phyloP scores from a whole-genome alignment of 768 basidiomycete species.

The Gymnopilus dilepis region DNA sequence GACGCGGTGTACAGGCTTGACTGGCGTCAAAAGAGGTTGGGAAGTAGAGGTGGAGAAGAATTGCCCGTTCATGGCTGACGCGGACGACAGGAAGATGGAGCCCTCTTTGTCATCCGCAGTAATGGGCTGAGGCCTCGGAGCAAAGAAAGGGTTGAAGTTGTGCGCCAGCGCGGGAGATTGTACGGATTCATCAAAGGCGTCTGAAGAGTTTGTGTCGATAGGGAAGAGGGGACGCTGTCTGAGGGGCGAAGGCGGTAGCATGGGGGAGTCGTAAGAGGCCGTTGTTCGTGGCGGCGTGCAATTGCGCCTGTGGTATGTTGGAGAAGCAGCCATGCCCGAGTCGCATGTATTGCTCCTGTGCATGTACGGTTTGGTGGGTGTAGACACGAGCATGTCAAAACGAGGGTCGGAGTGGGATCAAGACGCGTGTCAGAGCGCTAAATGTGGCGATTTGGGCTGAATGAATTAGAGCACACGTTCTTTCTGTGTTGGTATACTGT shows the following conservation, averaged over 20 bases:
- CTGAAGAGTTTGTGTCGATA: conserved; percentile 16
- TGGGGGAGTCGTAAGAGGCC: conserved; percentile 56
- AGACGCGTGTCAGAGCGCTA: conserved; percentile 24
- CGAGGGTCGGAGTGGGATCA: conserved; percentile 27
- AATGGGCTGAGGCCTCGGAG: conserved; percentile 50
- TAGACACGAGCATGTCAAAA: conserved; percentile 49
- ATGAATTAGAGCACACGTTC: not conserved
- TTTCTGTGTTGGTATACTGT: conserved; percentile 17
- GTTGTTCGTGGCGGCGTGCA: conserved; percentile 42
- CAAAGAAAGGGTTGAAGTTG: conserved; percentile 33
- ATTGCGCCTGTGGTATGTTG: conserved; percentile 41
- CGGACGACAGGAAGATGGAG: conserved; percentile 59
- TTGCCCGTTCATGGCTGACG: conserved; percentile 42
- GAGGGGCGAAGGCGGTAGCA: conserved; percentile 70
- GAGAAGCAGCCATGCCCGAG: conserved; percentile 29
- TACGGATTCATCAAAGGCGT: conserved; percentile 49
- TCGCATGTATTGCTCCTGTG: conserved; percentile 35
- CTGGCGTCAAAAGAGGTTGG: conserved; percentile 63
- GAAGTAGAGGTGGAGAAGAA: conserved; percentile 50
- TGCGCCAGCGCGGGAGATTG: conserved; percentile 55
- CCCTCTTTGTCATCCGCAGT: conserved; percentile 61
- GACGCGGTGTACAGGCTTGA: conserved; percentile 52
- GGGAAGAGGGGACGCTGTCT: conserved; percentile 49
- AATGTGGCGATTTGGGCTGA: not conserved
- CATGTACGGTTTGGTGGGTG: conserved; percentile 45